A percentile compares a stretch with the other conserved stretches of the same genome.
These are phyloP conservation scores for Citrus australasica DNA, from an alignment of 345 rosid genomes.

Conservation along the genomic window DNA sequence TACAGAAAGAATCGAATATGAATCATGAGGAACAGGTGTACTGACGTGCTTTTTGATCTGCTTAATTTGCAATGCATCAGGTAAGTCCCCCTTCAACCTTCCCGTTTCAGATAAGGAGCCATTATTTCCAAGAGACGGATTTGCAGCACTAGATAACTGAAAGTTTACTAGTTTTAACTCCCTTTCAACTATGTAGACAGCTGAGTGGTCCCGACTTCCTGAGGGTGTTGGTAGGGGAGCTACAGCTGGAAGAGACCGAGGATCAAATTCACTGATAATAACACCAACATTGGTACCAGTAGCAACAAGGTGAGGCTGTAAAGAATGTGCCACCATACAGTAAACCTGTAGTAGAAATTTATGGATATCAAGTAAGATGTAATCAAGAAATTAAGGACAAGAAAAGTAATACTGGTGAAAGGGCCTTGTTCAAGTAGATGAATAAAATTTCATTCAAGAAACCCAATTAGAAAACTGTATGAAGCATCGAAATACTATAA, in stretches of 20 bases:
- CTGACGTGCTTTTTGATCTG: constrained; percentile 85
- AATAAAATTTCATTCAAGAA: neutral
- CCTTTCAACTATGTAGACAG: constrained; percentile 81
- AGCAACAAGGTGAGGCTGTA: constrained; percentile 98
- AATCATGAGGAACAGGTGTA: constrained; percentile 96
- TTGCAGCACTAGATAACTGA: constrained; percentile 75
- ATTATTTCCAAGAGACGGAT: constrained; percentile 87
- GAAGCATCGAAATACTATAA: neutral
- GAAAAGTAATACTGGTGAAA: neutral
- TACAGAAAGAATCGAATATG: constrained; percentile 87
- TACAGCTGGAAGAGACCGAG: constrained; percentile 87
- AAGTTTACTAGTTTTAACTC: constrained; percentile 85
- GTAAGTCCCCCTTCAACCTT: constrained; percentile 69
- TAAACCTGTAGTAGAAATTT: constrained; percentile 61
- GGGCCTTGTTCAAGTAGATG: neutral
- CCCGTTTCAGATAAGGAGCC: constrained; percentile 84
- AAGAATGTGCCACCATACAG: constrained; percentile 97
- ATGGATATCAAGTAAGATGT: constrained; percentile 20
- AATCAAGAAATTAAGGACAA: constrained; percentile 6
- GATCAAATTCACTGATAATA: constrained; percentile 92
- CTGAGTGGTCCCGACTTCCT: constrained; percentile 93
- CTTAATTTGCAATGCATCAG: constrained; percentile 74
- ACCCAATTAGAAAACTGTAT: neutral
- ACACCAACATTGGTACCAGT: constrained; percentile 95
- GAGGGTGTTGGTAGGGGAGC: constrained; percentile 79